Percentiles rank a stretch among this genome's conserved stretches.
These are phyloP conservation scores for Zizania latifolia DNA, from an alignment of 176 grass and related monocot genomes.

Conservation along the genomic window DNA sequence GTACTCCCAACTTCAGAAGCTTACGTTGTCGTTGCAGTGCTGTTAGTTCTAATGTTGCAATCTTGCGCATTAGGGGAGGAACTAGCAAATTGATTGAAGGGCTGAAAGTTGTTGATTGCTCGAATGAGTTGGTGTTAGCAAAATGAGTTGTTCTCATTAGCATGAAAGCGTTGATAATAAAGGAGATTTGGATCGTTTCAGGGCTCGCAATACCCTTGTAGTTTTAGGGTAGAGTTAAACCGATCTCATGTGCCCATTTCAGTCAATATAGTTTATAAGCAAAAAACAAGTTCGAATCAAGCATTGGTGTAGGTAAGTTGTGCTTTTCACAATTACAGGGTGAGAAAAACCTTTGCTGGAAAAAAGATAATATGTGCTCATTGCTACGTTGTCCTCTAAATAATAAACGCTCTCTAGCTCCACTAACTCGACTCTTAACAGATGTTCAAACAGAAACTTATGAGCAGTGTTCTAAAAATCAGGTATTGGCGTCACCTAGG, in stretches of 20 bases:
- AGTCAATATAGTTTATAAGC: neutral
- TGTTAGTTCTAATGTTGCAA: slow-evolving; percentile 15
- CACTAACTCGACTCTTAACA: no score
- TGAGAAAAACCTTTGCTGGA: no score
- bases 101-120: slow-evolving; percentile 3
- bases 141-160: neutral
- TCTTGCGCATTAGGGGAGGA: slow-evolving; percentile 24
- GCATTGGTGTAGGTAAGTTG: neutral
- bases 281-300: neutral
- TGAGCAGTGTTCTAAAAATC: no score
- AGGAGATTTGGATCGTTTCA: neutral
- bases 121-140: slow-evolving; percentile 13
- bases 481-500: no score
- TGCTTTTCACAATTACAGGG: no score
- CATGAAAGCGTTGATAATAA: neutral
- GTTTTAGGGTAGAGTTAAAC: neutral
- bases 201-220: neutral
- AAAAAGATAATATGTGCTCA: no score
- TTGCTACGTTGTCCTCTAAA: neutral
- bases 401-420: no score
- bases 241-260: neutral
- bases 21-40: neutral
- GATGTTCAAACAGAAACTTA: no score
- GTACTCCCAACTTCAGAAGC: neutral
- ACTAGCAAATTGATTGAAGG: slow-evolving; percentile 2